Evolutionary conservation across 2,329 filamentous ascomycete genomes (phyloP).

Genomic region (Lachnellula hyalina): DNA sequence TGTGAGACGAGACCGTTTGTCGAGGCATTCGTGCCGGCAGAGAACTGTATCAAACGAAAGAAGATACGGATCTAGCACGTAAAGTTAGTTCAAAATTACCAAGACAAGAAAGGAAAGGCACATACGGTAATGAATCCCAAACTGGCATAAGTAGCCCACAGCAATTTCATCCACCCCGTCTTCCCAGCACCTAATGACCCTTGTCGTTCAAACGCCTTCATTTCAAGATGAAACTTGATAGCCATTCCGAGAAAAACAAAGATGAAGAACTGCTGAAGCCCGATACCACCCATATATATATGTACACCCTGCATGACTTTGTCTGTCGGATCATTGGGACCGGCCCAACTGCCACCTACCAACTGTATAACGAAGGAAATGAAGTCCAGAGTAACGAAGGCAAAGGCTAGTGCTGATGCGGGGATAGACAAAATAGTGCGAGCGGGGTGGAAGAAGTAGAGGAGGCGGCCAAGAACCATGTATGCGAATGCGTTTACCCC

Average conservation of each 20-base stretch:
- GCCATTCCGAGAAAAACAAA: constrained; percentile 17
- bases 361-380: constrained; percentile 32
- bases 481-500: constrained; percentile 29
- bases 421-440: constrained; percentile 27
- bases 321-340: neutral
- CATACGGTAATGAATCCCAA: constrained; percentile 19
- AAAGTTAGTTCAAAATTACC: neutral
- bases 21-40: constrained; percentile 31
- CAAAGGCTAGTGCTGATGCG: constrained; percentile 33
- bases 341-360: constrained; percentile 20
- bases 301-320: constrained; percentile 15
- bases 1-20: constrained; percentile 41
- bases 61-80: constrained; percentile 47
- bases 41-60: constrained; percentile 54
- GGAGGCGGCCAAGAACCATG: constrained; percentile 26
- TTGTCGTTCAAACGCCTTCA: constrained; percentile 1
- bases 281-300: constrained; percentile 24
- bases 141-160: constrained; percentile 16
- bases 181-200: neutral
- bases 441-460: constrained; percentile 31
- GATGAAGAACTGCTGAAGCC: constrained; percentile 22
- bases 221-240: constrained; percentile 15
- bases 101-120: neutral
- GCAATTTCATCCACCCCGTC: constrained; percentile 8
- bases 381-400: constrained; percentile 42